Base-by-base conservation (phyloP, 176 grass and related monocot genomes). In the Puccinellia tenuiflora region DNA sequence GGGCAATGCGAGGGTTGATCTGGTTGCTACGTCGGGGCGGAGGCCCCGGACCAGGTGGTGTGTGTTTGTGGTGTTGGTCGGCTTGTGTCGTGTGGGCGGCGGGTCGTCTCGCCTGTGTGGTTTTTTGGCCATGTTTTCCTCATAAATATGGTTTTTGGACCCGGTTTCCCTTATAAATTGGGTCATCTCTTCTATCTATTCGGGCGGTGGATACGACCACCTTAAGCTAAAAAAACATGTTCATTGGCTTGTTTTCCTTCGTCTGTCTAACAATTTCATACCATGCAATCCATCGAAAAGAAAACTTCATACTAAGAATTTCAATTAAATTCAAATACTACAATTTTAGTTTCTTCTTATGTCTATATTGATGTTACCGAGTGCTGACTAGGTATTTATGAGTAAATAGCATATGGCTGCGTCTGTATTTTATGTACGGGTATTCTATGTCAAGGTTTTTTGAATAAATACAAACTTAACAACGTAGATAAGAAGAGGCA, bases 251-350 rank as follows among this genome's bases (percentile, higher is more conserved):
- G 38, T 65, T 80, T 80, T 75, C 17, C 20, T 68, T 34, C 63
- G 9, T 26, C 61, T 53, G 68, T 38, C 57, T 85, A 78, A n/a
- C 48, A 65, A 79, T 45, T 34, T 88, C 13, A 42, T 53, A 78
- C n/a, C n/a, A 45, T 46, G 9, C 61, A 39, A 65, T 21, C 39
- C 5, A 79, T 62, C 38, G 3, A 61, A 30, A 48, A 60, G 7
- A 17, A 42, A 72, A 64, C 15, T 74, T 50, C 39, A 16, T 50
- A 34, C 45, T 56, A 45, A 73, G 25, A 73, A 55, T 55, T 73
- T 35, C 7, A 56, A 46, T 0, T 73, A 79, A 37, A 31, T 22
- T 43, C 60, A 46, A 66, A 54, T 43, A 56, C 28, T 57, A 26
- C 18, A 52, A 34, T 54, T 48, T 28, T 43, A 54, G 5, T 66